phyloP scores from a whole-genome alignment of 1,139 yeast species.

The Yamadazyma spencermartinsiae region DNA sequence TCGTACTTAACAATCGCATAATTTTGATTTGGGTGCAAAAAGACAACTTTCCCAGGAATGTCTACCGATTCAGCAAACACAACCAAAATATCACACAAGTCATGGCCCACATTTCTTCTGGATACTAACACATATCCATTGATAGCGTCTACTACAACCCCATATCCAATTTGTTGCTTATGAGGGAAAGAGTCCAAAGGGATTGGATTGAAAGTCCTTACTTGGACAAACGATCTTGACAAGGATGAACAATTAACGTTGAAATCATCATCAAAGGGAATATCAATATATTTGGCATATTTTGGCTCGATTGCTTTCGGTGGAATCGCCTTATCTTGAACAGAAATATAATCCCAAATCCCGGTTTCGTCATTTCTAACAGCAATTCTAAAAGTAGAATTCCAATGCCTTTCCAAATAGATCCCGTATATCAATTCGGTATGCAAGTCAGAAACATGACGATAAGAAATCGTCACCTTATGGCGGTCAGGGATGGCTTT shows the following conservation, averaged over 20 bases:
- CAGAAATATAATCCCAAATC: conserved; percentile 76
- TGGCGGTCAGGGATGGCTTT: conserved; percentile 72
- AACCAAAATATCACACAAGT: conserved; percentile 73
- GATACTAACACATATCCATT: conserved; percentile 82
- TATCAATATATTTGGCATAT: conserved; percentile 68
- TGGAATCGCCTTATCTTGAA: conserved; percentile 65
- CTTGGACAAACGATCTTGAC: conserved; percentile 62
- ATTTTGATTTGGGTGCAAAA: conserved; percentile 85
- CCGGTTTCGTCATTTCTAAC: conserved; percentile 81
- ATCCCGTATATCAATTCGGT: conserved; percentile 63
- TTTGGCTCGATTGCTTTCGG: conserved; percentile 49
- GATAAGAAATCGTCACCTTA: conserved; percentile 69
- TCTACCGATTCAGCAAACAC: conserved; percentile 85
- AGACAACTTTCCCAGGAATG: conserved; percentile 77
- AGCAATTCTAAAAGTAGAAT: conserved; percentile 67
- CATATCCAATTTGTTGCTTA: conserved; percentile 64
- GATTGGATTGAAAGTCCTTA: conserved; percentile 63
- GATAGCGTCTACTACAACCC: conserved; percentile 76
- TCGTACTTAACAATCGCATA: conserved; percentile 85
- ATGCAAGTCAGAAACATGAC: conserved; percentile 81
- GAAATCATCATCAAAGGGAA: conserved; percentile 55
- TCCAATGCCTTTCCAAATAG: conserved; percentile 86
- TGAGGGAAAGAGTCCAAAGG: conserved; percentile 75
- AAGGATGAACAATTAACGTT: conserved; percentile 52
- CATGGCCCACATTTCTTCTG: conserved; percentile 80